Base-by-base conservation (phyloP, 192 early-diverging fungal genomes). In the Funneliformis mosseae region DNA sequence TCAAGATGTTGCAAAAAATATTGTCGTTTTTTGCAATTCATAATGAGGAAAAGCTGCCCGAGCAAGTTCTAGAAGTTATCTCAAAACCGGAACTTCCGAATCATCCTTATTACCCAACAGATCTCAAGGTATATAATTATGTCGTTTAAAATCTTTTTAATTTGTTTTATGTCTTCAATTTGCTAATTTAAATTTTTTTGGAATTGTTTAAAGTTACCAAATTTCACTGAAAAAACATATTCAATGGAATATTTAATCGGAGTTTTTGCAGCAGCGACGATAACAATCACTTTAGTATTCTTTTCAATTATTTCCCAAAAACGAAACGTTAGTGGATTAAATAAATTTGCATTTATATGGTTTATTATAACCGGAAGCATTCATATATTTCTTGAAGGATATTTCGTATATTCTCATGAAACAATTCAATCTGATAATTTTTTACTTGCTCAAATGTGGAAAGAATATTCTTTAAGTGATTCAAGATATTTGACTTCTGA, bases 401-500 rank as follows among this genome's bases (percentile, higher is more conserved):
- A 96, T 85, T 97, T 93, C 86, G 88, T 92, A 38, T 89, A 84
- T 69, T 90, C 93, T 86, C 89, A 93, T 81, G 60, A 76, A 12
- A 88, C 88, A 3, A 86, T 98, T 68, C 92, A 92, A 0, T 91
- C 89, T 8, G 90, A 93, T 85, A 82, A 88, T 69, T 83, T 78
- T 28, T 76, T 95, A 7, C 63, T 96, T 48, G 94, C 89, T 8
- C 90, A 96, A 59, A 77, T 95, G 76, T 98, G 95, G 95, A 96
- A 96, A 87, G 96, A 98, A 85, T 98, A 98, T 85, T 82, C 95
- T 1, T 86, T 91, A 77, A 90, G 91, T 48, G 97, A 98, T 84
- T 97, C 95, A 25, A 86, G 96, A 48, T 98, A 98, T 83, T 85
- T 97, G 88, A 88, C 89, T 38, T 88, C 87, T 64, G 97, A 98